These are phyloP conservation scores for Naganishia kalamii DNA, from an alignment of 768 basidiomycete species.

Conservation along the genomic window DNA sequence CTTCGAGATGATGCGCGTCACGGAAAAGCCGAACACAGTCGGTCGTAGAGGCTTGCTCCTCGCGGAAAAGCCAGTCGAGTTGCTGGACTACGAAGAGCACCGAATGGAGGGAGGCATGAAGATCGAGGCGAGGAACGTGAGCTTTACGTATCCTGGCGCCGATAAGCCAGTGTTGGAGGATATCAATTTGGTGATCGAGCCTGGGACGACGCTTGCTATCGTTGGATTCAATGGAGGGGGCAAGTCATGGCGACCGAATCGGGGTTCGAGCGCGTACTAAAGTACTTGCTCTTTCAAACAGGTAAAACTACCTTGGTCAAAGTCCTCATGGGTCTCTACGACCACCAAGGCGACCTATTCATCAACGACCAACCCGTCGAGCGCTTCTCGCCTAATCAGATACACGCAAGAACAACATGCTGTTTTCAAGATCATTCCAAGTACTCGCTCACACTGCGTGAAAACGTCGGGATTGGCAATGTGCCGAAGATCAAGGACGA, in stretches of 20 bases:
- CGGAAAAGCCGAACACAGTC: conserved; percentile 10
- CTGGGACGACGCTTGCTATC: conserved; percentile 81
- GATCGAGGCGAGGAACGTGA: conserved; percentile 61
- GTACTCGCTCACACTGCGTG: conserved; percentile 67
- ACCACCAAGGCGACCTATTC: conserved; percentile 57
- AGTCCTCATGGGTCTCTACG: conserved; percentile 70
- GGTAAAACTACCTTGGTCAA: conserved; percentile 85
- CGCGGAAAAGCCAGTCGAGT: conserved; percentile 52
- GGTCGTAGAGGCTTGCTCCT: conserved; percentile 50
- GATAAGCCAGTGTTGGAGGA: conserved; percentile 62
- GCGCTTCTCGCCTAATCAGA: conserved; percentile 60
- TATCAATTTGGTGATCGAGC: conserved; percentile 62
- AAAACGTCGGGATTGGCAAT: conserved; percentile 79
- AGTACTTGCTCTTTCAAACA: conserved; percentile 35
- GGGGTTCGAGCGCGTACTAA: not conserved
- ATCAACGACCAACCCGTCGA: conserved; percentile 68
- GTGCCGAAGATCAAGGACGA: conserved; percentile 59
- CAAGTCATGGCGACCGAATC: conserved; percentile 47
- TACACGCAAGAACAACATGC: conserved; percentile 68
- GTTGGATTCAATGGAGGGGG: conserved; percentile 81
- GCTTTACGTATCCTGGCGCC: conserved; percentile 74
- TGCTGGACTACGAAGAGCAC: conserved; percentile 27
- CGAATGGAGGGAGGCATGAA: conserved; percentile 55
- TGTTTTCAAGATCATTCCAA: conserved; percentile 82
- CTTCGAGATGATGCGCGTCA: conserved; percentile 64